Evolutionary conservation across 768 basidiomycete genomes (phyloP).

Genomic region (Lactarius akahatsu): DNA sequence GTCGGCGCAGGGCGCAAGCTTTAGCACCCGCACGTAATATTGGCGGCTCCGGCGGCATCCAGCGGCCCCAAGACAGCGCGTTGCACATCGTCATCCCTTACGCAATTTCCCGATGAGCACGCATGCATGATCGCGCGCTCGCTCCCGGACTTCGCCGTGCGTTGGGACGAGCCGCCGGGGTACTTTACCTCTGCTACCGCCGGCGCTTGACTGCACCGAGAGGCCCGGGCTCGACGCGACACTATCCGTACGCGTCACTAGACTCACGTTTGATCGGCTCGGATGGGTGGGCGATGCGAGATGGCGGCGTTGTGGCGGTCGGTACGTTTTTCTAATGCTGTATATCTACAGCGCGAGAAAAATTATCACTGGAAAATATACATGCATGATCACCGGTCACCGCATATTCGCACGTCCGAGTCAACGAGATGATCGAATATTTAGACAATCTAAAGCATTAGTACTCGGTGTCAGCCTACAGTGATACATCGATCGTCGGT

Average conservation of each 20-base stretch:
- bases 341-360: too few relatives aligned
- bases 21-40: too few relatives aligned
- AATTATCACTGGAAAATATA: too few relatives aligned
- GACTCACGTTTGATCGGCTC: conserved; percentile 45
- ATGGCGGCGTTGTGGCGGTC: background rate
- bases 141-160: background rate
- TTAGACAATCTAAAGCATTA: background rate
- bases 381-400: too few relatives aligned
- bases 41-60: too few relatives aligned
- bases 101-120: too few relatives aligned
- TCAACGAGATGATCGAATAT: background rate
- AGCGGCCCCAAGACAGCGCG: background rate
- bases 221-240: conserved; percentile 57
- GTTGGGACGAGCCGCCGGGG: conserved; percentile 21
- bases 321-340: background rate
- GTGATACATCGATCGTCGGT: too few relatives aligned
- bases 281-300: conserved; percentile 17
- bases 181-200: conserved; percentile 9
- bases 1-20: background rate
- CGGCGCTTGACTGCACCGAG: conserved; percentile 47
- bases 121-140: too few relatives aligned
- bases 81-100: too few relatives aligned
- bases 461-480: too few relatives aligned
- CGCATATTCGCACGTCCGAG: too few relatives aligned
- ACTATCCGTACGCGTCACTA: conserved; percentile 57